Conservation (phyloP, 169 alveolate species). For the Plasmodium yoelii region DNA sequence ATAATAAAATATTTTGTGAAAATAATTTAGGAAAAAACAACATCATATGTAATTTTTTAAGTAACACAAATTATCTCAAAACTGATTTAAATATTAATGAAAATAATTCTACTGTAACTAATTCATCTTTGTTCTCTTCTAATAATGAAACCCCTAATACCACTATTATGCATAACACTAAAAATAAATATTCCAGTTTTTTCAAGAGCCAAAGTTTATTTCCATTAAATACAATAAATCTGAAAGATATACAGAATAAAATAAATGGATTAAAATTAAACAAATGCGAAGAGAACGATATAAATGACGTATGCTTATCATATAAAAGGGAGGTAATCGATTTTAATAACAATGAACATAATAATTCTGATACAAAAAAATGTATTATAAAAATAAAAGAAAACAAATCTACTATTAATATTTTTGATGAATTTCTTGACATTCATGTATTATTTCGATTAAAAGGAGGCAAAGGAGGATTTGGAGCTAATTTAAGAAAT, state of each 20-base stretch:
- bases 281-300: constrained; percentile 13
- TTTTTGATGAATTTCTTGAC: constrained; percentile 67
- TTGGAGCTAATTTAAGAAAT: constrained; percentile 71
- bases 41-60: not conserved
- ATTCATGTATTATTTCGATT: constrained; percentile 47
- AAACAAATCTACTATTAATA: constrained; percentile 27
- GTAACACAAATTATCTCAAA: not conserved
- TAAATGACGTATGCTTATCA: not conserved
- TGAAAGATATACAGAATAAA: constrained; percentile 22
- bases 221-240: constrained; percentile 10
- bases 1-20: constrained; percentile 12
- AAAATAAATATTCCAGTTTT: not conserved
- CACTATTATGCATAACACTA: too few species aligned
- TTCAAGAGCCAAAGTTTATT: not conserved
- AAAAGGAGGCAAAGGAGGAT: constrained; percentile 70
- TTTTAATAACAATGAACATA: not conserved
- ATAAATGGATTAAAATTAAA: constrained; percentile 21
- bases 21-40: not conserved
- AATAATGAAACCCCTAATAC: too few species aligned
- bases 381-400: constrained; percentile 32
- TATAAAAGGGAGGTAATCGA: too few species aligned
- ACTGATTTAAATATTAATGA: too few species aligned
- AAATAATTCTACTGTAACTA: too few species aligned
- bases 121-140: too few species aligned
- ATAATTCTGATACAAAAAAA: not conserved